Evolutionary conservation across 1,284 basidiomycete species (phyloP).

Genomic region (Cystobasidium sp.): DNA sequence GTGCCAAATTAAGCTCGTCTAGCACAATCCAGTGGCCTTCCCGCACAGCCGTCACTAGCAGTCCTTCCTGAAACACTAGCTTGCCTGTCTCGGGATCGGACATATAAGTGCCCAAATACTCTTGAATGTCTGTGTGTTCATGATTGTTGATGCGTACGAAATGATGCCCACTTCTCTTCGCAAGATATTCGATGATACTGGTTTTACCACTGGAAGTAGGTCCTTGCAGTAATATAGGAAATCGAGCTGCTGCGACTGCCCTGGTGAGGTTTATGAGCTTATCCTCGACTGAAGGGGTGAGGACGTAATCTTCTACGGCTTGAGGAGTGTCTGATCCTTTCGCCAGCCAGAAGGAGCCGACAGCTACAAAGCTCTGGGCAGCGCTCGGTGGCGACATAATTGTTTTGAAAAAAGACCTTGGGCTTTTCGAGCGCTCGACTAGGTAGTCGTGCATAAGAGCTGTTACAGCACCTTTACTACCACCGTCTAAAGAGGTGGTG

Average conservation of each 20-base stretch:
- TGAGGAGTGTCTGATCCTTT: slow-evolving; percentile 68
- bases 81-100: slow-evolving; percentile 91
- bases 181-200: slow-evolving; percentile 94
- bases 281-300: slow-evolving; percentile 93
- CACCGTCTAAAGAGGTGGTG: slow-evolving; percentile 85
- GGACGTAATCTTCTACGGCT: slow-evolving; percentile 75
- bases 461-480: slow-evolving; percentile 63
- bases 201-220: slow-evolving; percentile 98
- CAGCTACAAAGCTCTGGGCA: slow-evolving; percentile 72
- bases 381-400: slow-evolving; percentile 67
- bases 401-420: slow-evolving; percentile 71
- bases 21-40: slow-evolving; percentile 97
- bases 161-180: slow-evolving; percentile 86
- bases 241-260: slow-evolving; percentile 84
- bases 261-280: slow-evolving; percentile 92
- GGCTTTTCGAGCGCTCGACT: slow-evolving; percentile 79
- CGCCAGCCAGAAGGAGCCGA: slow-evolving; percentile 90
- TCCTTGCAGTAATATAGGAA: slow-evolving; percentile 96
- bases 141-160: slow-evolving; percentile 99
- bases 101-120: slow-evolving; percentile 96
- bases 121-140: slow-evolving; percentile 97
- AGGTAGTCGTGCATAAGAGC: slow-evolving; percentile 29
- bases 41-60: slow-evolving; percentile 89
- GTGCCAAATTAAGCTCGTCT: slow-evolving; percentile 96
- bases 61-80: slow-evolving; percentile 89